Conservation (phyloP, 2,329 filamentous ascomycete species). For the Aspergillus ruber region DNA sequence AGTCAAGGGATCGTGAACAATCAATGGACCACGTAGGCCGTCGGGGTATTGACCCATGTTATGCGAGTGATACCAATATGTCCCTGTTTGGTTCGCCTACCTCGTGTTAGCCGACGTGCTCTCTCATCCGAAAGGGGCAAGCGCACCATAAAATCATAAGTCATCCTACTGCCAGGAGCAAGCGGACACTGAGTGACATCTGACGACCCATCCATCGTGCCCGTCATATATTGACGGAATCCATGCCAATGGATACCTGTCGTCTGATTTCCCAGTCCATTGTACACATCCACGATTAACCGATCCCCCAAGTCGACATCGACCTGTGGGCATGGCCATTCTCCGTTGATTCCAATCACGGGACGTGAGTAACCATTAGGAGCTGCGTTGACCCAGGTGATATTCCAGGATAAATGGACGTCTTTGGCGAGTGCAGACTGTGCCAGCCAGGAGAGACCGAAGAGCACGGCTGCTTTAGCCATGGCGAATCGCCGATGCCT, state of each 20-base stretch:
- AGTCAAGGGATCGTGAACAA: slow-evolving; percentile 57
- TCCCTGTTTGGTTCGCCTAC: slow-evolving; percentile 54
- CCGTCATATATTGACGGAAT: slow-evolving; percentile 60
- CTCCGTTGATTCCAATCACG: slow-evolving; percentile 67
- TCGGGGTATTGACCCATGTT: slow-evolving; percentile 63
- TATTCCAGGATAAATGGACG: slow-evolving; percentile 45
- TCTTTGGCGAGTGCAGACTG: not conserved
- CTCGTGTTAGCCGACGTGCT: slow-evolving; percentile 28
- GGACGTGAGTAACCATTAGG: slow-evolving; percentile 63
- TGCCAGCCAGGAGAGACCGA: not conserved
- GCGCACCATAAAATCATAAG: slow-evolving; percentile 57
- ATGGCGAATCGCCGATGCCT: not conserved
- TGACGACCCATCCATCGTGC: slow-evolving; percentile 64
- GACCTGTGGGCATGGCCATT: slow-evolving; percentile 64
- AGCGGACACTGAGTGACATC: slow-evolving; percentile 64
- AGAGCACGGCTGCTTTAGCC: not conserved
- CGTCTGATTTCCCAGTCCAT: slow-evolving; percentile 32
- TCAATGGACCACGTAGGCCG: slow-evolving; percentile 58
- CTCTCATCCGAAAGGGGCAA: slow-evolving; percentile 7
- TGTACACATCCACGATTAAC: slow-evolving; percentile 35
- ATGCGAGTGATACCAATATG: slow-evolving; percentile 76
- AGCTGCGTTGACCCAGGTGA: slow-evolving; percentile 65
- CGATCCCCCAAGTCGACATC: slow-evolving; percentile 32
- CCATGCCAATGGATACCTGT: slow-evolving; percentile 59
- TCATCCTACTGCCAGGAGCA: slow-evolving; percentile 57